These are phyloP conservation scores for Liriodendron chinense DNA, from an alignment of 164 flowering plant genomes.

Conservation along the genomic window DNA sequence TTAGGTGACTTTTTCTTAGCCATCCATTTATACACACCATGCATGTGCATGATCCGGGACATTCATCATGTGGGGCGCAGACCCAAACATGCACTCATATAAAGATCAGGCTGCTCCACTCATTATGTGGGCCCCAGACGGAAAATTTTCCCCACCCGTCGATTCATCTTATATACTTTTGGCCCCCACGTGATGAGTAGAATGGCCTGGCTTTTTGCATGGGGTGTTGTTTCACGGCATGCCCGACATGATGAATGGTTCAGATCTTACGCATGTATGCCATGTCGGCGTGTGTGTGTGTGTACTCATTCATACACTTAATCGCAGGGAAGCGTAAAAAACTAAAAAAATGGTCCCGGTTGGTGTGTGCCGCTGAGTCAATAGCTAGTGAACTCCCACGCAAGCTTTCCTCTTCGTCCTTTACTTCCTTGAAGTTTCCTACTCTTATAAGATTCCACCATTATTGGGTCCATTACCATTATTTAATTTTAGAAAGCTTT, in stretches of 20 bases:
- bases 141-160: too few relatives aligned
- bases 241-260: neutral
- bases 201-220: too few relatives aligned
- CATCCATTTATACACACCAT: neutral
- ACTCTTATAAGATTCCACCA: constrained; percentile 12
- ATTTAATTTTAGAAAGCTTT: neutral
- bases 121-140: too few relatives aligned
- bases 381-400: constrained; percentile 3
- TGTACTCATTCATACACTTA: neutral
- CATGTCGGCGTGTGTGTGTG: neutral
- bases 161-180: too few relatives aligned
- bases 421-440: constrained; percentile 15
- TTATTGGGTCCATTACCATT: constrained; percentile 11
- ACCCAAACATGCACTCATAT: too few relatives aligned
- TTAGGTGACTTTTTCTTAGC: neutral
- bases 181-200: too few relatives aligned
- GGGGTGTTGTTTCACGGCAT: neutral
- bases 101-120: too few relatives aligned
- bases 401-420: constrained; percentile 11
- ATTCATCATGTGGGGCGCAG: neutral
- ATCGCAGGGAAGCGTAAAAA: neutral
- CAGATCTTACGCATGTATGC: neutral
- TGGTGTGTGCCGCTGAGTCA: constrained; percentile 5
- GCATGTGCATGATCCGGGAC: neutral
- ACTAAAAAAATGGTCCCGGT: neutral